These are phyloP conservation scores for Aspergillus asperescens DNA, from an alignment of 495 filamentous ascomycete species.

Conservation along the genomic window DNA sequence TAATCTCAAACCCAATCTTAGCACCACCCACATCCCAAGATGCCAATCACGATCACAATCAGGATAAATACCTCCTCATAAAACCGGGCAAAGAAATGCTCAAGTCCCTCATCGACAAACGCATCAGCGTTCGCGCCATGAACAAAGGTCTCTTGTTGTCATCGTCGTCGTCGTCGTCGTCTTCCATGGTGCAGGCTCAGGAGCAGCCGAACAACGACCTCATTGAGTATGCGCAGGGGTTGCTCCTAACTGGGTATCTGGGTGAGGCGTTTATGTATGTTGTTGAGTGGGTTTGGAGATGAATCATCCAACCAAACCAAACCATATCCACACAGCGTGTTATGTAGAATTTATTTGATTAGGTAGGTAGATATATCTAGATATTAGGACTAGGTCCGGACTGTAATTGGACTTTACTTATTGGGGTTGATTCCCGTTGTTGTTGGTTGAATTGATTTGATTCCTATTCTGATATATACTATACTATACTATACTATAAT, in stretches of 20 bases:
- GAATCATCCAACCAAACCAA: background rate
- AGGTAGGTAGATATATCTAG: background rate
- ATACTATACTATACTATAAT: too few relatives aligned
- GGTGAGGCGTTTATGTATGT: slow-evolving; percentile 31
- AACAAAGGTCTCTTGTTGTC: slow-evolving; percentile 15
- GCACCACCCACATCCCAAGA: background rate
- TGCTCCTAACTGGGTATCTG: slow-evolving; percentile 24
- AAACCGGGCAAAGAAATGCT: slow-evolving; percentile 29
- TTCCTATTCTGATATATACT: too few relatives aligned
- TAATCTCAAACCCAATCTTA: background rate
- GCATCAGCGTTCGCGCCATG: slow-evolving; percentile 22
- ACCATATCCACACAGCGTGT: background rate
- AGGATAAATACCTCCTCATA: slow-evolving; percentile 22
- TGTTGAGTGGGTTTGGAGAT: slow-evolving; percentile 30
- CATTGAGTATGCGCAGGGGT: slow-evolving; percentile 31
- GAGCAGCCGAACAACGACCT: slow-evolving; percentile 22
- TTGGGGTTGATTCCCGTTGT: too few relatives aligned
- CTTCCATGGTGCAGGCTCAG: background rate
- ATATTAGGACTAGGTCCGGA: too few relatives aligned
- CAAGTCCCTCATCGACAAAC: slow-evolving; percentile 23
- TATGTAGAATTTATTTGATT: too few relatives aligned
- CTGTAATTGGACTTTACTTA: too few relatives aligned
- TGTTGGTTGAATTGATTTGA: too few relatives aligned
- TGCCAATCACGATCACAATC: background rate
- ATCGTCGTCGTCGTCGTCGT: background rate